These are phyloP conservation scores for Trametes hirsuta DNA, from an alignment of 1,284 basidiomycete species.

Conservation along the genomic window DNA sequence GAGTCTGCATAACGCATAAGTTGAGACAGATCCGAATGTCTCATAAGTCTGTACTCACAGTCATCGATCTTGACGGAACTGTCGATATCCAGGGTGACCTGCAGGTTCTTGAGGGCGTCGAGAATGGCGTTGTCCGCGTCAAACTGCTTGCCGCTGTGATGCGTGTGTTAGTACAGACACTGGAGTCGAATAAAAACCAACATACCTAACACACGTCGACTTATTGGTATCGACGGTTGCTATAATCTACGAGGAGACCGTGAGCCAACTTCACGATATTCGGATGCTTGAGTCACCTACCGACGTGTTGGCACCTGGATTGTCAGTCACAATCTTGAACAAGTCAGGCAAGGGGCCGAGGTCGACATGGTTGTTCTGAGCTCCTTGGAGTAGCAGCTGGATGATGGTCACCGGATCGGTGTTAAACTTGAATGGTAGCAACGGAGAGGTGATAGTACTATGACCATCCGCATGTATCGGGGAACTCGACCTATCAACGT, in stretches of 20 bases:
- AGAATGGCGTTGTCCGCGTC: constrained; percentile 65
- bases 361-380: constrained; percentile 58
- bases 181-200: neutral
- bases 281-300: constrained; percentile 21
- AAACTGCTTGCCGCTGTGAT: constrained; percentile 61
- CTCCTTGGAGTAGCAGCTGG: constrained; percentile 55
- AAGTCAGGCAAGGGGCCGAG: constrained; percentile 66
- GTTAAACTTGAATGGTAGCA: constrained; percentile 68
- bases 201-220: constrained; percentile 59
- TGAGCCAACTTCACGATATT: neutral
- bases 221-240: constrained; percentile 56
- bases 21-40: neutral
- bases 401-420: constrained; percentile 67
- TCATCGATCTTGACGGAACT: constrained; percentile 58
- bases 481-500: constrained; percentile 40
- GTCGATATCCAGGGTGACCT: constrained; percentile 48
- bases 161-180: neutral
- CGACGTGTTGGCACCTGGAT: constrained; percentile 54
- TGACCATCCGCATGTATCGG: constrained; percentile 69
- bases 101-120: constrained; percentile 60
- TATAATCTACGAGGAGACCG: constrained; percentile 44
- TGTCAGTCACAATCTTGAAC: constrained; percentile 59
- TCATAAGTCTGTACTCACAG: constrained; percentile 41
- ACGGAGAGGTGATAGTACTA: constrained; percentile 59
- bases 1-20: constrained; percentile 39